Percentiles rank a stretch among this genome's conserved stretches.
These are phyloP conservation scores for Rhododendron mucronatum DNA, from an alignment of 148 eudicot genomes.

Conservation along the genomic window DNA sequence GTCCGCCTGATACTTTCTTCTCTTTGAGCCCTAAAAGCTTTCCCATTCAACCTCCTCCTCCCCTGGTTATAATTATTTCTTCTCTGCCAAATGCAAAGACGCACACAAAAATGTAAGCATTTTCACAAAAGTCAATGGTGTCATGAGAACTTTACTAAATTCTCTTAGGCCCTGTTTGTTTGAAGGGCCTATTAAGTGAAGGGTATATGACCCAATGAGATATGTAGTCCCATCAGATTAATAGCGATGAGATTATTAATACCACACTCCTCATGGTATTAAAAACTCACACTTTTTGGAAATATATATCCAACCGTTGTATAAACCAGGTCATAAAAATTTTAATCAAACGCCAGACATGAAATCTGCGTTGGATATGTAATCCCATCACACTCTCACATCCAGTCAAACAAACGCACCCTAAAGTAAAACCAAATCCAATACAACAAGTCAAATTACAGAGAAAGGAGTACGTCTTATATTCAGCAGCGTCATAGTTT, in stretches of 20 bases:
- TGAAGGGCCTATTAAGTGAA: not conserved
- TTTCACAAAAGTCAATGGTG: not conserved
- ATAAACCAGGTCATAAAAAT: not conserved
- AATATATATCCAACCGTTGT: not conserved
- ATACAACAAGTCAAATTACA: not conserved
- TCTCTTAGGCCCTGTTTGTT: not conserved
- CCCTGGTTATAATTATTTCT: constrained; percentile 53
- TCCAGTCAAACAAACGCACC: not conserved
- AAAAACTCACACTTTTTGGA: not conserved
- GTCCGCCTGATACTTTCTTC: constrained; percentile 90
- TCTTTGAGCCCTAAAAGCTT: constrained; percentile 69
- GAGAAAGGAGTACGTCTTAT: not conserved
- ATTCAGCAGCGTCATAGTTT: not conserved
- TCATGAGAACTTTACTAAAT: not conserved
- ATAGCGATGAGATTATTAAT: not conserved
- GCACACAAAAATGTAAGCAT: not conserved
- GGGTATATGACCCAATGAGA: not conserved
- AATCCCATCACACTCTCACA: not conserved
- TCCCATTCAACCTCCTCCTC: constrained; percentile 59
- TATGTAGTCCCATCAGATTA: not conserved
- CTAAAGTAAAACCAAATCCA: not conserved
- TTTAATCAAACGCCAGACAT: not conserved
- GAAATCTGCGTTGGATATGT: not conserved
- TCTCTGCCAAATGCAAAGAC: constrained; percentile 38
- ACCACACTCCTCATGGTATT: not conserved